phyloP scores from a whole-genome alignment of 257 asterid species.

The Solanum chilense region DNA sequence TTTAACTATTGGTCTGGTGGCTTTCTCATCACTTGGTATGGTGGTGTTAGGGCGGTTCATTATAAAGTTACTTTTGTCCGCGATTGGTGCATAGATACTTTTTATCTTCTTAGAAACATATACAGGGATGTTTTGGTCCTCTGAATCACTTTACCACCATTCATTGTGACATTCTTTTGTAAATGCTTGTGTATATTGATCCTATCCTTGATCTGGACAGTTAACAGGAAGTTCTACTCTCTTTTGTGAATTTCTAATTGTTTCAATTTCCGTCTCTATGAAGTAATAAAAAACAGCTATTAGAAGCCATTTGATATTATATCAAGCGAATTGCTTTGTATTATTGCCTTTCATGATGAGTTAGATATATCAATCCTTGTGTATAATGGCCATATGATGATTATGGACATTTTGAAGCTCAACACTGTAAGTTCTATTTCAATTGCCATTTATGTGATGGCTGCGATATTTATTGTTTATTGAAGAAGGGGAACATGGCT shows the following conservation, averaged over 20 bases:
- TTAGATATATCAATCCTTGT: neutral
- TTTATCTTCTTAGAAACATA: slow-evolving; percentile 27
- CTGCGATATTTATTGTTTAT: slow-evolving; percentile 37
- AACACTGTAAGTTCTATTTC: neutral
- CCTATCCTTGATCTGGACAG: slow-evolving; percentile 92
- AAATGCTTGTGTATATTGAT: slow-evolving; percentile 59
- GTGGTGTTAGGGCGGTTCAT: slow-evolving; percentile 83
- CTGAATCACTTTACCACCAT: slow-evolving; percentile 87
- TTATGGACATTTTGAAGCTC: neutral
- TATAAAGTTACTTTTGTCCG: slow-evolving; percentile 61
- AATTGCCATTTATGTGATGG: slow-evolving; percentile 4
- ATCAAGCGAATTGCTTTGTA: neutral
- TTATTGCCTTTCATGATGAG: neutral
- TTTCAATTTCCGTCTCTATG: neutral
- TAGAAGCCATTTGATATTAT: neutral
- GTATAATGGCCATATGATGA: neutral
- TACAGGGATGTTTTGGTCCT: slow-evolving; percentile 90
- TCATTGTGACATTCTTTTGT: slow-evolving; percentile 86
- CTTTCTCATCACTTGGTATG: slow-evolving; percentile 78
- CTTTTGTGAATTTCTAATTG: neutral
- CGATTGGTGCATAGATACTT: slow-evolving; percentile 83
- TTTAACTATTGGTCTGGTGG: slow-evolving; percentile 27
- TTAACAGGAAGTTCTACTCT: slow-evolving; percentile 10
- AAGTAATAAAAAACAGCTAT: neutral
- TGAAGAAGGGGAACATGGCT: slow-evolving; percentile 54